These are phyloP conservation scores for Lunasporangiospora selenospora DNA, from an alignment of 192 early-diverging fungal genomes.

Conservation along the genomic window DNA sequence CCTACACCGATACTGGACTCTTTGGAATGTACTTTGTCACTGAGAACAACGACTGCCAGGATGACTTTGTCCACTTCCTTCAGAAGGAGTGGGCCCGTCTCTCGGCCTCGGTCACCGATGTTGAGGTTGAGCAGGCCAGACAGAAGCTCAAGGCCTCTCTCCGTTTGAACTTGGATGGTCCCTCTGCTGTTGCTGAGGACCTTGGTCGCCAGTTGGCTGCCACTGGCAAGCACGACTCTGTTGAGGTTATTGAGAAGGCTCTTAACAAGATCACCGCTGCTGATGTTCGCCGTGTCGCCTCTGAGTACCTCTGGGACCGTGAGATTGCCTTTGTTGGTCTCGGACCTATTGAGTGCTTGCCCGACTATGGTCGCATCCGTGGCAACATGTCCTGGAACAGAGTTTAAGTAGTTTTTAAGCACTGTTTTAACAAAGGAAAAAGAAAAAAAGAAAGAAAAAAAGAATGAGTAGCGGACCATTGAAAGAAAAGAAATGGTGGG, in stretches of 20 bases:
- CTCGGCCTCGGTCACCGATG: constrained; percentile 81
- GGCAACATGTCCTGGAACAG: constrained; percentile 85
- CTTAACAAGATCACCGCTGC: constrained; percentile 85
- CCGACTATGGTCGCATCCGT: constrained; percentile 90
- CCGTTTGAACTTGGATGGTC: constrained; percentile 90
- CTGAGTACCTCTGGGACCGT: constrained; percentile 89
- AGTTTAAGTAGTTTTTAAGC: no score
- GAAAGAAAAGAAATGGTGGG: no score
- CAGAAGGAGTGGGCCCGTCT: constrained; percentile 95
- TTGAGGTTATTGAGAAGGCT: constrained; percentile 85
- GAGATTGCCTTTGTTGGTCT: constrained; percentile 84
- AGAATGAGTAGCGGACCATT: no score
- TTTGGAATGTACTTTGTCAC: constrained; percentile 95
- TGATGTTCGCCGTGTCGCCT: constrained; percentile 88
- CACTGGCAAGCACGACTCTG: constrained; percentile 90
- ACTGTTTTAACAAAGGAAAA: no score
- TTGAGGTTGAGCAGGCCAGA: constrained; percentile 96
- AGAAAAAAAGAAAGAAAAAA: no score
- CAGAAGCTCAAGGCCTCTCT: constrained; percentile 97
- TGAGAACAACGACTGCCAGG: constrained; percentile 81
- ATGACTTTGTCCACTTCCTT: constrained; percentile 88
- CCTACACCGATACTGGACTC: constrained; percentile 97
- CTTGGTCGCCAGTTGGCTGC: constrained; percentile 97
- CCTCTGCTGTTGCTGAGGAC: constrained; percentile 95
- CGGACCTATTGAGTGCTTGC: constrained; percentile 88